Conservation (phyloP, 2,329 filamentous ascomycete genomes). For the Saccharata proteae region DNA sequence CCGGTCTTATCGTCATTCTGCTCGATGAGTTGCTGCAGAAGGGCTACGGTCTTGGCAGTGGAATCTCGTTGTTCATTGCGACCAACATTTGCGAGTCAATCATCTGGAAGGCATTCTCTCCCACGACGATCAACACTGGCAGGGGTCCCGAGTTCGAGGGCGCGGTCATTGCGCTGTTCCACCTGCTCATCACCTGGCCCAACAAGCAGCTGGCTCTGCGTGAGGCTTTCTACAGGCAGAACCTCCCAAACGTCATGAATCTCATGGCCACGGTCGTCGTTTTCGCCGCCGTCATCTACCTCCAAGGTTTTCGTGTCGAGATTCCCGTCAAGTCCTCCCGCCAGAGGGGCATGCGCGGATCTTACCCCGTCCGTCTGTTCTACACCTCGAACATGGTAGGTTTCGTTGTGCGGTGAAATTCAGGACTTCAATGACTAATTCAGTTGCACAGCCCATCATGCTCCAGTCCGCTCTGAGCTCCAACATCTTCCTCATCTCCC, state of each 20-base stretch:
- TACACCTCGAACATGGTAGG: constrained; percentile 94
- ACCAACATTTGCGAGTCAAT: constrained; percentile 99
- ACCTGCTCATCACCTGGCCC: constrained; percentile 94
- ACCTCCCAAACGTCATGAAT: constrained; percentile 99
- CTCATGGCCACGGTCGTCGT: constrained; percentile 82
- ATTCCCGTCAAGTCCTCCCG: constrained; percentile 99
- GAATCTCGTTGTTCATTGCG: constrained; percentile 98
- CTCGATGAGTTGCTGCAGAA: constrained; percentile 99
- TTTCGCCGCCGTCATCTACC: constrained; percentile 97
- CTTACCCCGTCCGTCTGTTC: constrained; percentile 97
- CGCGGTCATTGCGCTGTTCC: constrained; percentile 94
- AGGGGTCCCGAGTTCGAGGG: constrained; percentile 98
- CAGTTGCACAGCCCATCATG: constrained; percentile 65
- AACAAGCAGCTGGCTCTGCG: constrained; percentile 98
- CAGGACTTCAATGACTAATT: neutral
- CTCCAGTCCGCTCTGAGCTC: constrained; percentile 95
- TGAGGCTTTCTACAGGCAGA: constrained; percentile 99
- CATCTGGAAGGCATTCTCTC: constrained; percentile 99
- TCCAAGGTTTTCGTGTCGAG: constrained; percentile 98
- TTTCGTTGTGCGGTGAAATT: neutral
- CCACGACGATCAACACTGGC: constrained; percentile 97
- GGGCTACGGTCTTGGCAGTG: constrained; percentile 95
- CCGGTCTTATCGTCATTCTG: constrained; percentile 96
- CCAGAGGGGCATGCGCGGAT: constrained; percentile 96
- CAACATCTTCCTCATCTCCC: constrained; percentile 97